Percentiles rank a stretch among this genome's conserved stretches.
Evolutionary conservation across 768 basidiomycete species (phyloP).

Genomic region (Cubamyces lactineus): DNA sequence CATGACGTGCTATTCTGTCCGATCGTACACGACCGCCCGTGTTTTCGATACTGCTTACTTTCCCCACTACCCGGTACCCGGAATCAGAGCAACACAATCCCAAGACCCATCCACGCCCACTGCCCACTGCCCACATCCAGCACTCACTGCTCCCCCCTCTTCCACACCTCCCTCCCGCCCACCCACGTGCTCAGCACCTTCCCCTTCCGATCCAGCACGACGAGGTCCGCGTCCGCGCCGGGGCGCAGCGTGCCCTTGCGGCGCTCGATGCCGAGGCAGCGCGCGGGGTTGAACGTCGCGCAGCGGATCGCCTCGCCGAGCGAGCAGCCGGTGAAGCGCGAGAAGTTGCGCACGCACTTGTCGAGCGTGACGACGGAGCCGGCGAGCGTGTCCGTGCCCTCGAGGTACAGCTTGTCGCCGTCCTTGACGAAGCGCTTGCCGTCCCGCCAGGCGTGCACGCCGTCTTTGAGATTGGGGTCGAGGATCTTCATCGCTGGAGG

Average conservation of each 20-base stretch:
- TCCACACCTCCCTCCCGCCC: slow-evolving; percentile 74
- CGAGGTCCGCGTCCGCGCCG: slow-evolving; percentile 87
- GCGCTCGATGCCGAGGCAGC: slow-evolving; percentile 77
- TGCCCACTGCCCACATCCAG: background rate
- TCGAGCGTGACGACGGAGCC: slow-evolving; percentile 86
- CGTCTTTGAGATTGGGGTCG: slow-evolving; percentile 83
- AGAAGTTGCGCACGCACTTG: slow-evolving; percentile 85
- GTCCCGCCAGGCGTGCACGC: slow-evolving; percentile 87
- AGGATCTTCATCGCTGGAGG: slow-evolving; percentile 78
- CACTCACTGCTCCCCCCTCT: slow-evolving; percentile 25
- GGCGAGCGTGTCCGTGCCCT: slow-evolving; percentile 86
- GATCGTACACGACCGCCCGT: slow-evolving; percentile 1
- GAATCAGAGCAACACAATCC: no score
- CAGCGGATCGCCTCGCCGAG: slow-evolving; percentile 84
- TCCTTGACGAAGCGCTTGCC: slow-evolving; percentile 80
- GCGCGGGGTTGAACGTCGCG: slow-evolving; percentile 85
- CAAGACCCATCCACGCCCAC: no score
- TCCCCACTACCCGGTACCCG: no score
- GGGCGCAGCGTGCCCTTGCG: slow-evolving; percentile 80
- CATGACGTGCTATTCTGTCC: background rate
- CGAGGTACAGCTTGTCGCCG: slow-evolving; percentile 78
- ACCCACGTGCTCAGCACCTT: slow-evolving; percentile 76
- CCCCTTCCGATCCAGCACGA: slow-evolving; percentile 72
- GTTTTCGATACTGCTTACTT: no score
- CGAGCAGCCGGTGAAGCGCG: slow-evolving; percentile 81